These are phyloP conservation scores for Phalaenopsis aphrodite DNA, from an alignment of 106 monocot genomes.

Conservation along the genomic window DNA sequence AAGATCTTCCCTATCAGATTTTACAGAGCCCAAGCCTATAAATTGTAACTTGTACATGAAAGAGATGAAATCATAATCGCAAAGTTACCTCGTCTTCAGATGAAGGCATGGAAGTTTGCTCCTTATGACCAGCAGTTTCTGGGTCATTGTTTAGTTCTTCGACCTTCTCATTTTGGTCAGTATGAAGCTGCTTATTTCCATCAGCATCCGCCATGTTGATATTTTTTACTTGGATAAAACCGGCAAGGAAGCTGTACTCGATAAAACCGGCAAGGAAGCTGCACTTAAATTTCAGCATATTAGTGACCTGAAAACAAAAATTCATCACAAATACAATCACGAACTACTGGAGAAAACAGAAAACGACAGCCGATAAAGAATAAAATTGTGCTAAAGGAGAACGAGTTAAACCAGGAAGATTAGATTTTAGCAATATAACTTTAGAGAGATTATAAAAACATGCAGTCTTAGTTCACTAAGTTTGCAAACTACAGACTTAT, in stretches of 20 bases:
- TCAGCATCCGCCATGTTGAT: conserved; percentile 25
- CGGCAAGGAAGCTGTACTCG: neutral
- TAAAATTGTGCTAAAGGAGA: neutral
- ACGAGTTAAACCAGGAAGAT: neutral
- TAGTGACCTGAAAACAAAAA: neutral
- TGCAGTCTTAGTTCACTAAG: neutral
- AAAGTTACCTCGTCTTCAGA: conserved; percentile 40
- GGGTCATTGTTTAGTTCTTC: conserved; percentile 10
- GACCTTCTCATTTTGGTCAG: conserved; percentile 5
- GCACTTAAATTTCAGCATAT: neutral
- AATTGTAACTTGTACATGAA: neutral
- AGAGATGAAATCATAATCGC: neutral
- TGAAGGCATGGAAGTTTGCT: conserved; percentile 44
- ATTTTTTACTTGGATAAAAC: conserved; percentile 7
- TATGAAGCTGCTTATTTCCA: conserved; percentile 8
- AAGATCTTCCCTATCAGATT: neutral
- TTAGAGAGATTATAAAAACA: neutral
- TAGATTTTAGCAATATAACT: neutral
- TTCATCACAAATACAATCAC: neutral
- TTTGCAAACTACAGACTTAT: neutral
- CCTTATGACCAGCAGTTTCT: conserved; percentile 10
- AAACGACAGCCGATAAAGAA: neutral
- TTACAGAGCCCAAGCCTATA: neutral
- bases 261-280: neutral
- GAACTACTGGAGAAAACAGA: neutral